phyloP scores from a whole-genome alignment of 1,284 basidiomycete genomes.

The Cryptococcus wingfieldii region DNA sequence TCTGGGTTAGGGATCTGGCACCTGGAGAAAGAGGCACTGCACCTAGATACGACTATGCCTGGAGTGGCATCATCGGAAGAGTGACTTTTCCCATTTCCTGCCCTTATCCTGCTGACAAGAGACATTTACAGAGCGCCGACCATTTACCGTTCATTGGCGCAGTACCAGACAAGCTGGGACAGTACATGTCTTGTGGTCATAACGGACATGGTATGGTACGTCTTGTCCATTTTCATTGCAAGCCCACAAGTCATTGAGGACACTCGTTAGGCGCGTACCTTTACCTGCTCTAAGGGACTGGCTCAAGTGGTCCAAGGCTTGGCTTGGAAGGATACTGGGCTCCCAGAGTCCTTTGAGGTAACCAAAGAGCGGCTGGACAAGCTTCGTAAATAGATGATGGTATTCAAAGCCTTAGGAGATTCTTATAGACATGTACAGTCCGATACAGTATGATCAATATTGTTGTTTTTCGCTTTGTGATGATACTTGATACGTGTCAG shows the following conservation, averaged over 20 bases:
- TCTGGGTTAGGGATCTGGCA: constrained; percentile 10
- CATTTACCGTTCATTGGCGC: constrained; percentile 28
- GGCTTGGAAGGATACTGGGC: constrained; percentile 15
- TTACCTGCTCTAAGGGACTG: constrained; percentile 27
- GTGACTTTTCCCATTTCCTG: constrained; percentile 7
- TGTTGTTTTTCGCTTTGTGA: too few relatives aligned
- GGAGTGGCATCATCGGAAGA: constrained; percentile 29
- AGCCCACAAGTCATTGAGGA: background rate
- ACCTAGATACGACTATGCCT: constrained; percentile 22
- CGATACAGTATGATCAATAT: too few relatives aligned
- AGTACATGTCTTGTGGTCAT: constrained; percentile 30
- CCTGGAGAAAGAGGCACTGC: constrained; percentile 2
- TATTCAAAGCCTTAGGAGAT: background rate
- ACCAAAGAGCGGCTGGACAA: constrained; percentile 21
- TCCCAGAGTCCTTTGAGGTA: constrained; percentile 27
- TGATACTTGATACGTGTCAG: too few relatives aligned
- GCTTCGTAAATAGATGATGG: background rate
- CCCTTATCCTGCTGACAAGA: background rate
- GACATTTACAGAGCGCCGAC: constrained; percentile 25
- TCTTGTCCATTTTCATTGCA: background rate
- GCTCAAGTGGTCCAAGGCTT: constrained; percentile 26
- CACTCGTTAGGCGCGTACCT: constrained; percentile 21
- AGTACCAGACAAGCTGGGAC: constrained; percentile 29
- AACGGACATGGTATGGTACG: constrained; percentile 35
- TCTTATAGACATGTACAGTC: too few relatives aligned